Base-by-base conservation (phyloP, 2,329 filamentous ascomycete species). In the Epichloe festucae region DNA sequence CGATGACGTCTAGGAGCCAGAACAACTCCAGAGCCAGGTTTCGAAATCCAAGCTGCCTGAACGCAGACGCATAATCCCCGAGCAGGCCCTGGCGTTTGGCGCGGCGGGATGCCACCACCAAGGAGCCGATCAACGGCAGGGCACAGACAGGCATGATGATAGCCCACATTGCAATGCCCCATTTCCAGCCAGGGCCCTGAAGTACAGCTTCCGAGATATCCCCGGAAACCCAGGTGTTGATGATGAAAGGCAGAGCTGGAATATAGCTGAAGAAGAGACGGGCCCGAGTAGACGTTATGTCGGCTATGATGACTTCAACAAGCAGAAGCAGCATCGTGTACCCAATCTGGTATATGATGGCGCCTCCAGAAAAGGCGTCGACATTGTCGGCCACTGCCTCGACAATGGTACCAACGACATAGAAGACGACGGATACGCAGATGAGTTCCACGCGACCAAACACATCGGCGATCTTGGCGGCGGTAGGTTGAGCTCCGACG, bases 81-180 rank as follows among this genome's bases (percentile, higher is more conserved):
- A 76, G 57, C 2, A 78, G 59, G 1, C 78, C 79, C 8, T 69
- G 59, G 35, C 69, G 70, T 59, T 71, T 72, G 8, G 82, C 82
- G 59, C 79, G 79, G 47, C 66, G 67, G 48, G 78, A 74, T 60
- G 83, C 79, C 56, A 73, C 63, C 50, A 76, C 66, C 56, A 85
- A 70, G 12, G 84, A 67, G 14, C 71, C 60, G 38, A 78, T 76
- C 19, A 87, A 69, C 0, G 85, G 84, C 17, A 81, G 54, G 34
- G 76, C 77, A 46, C 83, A 73, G 40, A 76, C 65, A 1, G 83
- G 82, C 5, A 81, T 70, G 53, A 87, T 73, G 57, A 88, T 82
- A 40, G 77, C 72, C 66, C 84, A 87, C 57, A 75, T 73, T 42
- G 81, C 84, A 59, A 82, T 87, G 1, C 74, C 82, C 84, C 83